Percentiles rank a stretch among this genome's conserved stretches.
phyloP scores from a whole-genome alignment of 345 rosid genomes.

The Citrus glauca region DNA sequence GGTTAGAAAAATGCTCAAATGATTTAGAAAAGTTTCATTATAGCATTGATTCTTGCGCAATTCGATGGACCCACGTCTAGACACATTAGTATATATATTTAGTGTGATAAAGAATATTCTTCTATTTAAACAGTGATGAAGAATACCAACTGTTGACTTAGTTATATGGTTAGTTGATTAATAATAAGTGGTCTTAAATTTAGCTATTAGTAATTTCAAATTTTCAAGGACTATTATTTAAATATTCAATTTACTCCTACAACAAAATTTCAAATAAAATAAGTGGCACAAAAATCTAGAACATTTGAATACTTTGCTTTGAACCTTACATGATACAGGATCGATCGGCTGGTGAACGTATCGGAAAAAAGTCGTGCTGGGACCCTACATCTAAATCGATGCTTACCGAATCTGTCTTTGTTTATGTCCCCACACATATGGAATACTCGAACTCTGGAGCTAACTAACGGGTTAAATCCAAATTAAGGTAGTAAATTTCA shows the following conservation, averaged over 20 bases:
- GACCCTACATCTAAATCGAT: too few relatives aligned
- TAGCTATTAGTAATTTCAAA: not conserved
- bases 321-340: too few relatives aligned
- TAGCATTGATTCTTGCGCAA: not conserved
- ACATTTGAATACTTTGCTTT: too few relatives aligned
- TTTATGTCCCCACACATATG: too few relatives aligned
- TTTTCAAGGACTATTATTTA: not conserved
- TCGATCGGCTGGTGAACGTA: too few relatives aligned
- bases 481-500: too few relatives aligned
- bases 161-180: not conserved
- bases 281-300: too few relatives aligned
- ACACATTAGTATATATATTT: not conserved
- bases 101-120: not conserved
- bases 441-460: too few relatives aligned
- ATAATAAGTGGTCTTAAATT: not conserved
- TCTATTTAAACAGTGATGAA: not conserved
- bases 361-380: too few relatives aligned
- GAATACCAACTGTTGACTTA: not conserved
- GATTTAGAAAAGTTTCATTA: not conserved
- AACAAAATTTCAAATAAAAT: too few relatives aligned
- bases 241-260: not conserved
- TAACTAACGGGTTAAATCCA: too few relatives aligned
- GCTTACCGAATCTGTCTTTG: too few relatives aligned
- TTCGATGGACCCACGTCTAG: not conserved
- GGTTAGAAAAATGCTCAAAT: not conserved